A percentile compares a stretch with the other conserved stretches of the same genome.
These are phyloP conservation scores for Podospora comata DNA, from an alignment of 495 filamentous ascomycete genomes.

Conservation along the genomic window DNA sequence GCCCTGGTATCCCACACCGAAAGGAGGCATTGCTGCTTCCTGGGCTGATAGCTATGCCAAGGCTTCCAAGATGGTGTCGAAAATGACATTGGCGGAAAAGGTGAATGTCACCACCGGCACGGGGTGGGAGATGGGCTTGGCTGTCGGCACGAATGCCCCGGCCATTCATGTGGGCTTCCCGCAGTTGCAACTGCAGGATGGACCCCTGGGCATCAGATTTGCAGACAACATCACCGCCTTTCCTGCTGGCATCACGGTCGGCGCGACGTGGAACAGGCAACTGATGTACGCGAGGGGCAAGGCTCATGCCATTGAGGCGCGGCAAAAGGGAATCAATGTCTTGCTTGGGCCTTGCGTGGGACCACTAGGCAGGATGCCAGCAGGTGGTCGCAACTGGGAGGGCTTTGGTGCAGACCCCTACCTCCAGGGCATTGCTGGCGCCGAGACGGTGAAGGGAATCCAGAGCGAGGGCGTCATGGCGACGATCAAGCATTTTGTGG, in stretches of 20 bases:
- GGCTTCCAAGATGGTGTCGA: constrained; percentile 69
- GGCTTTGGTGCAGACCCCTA: constrained; percentile 72
- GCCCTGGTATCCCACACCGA: constrained; percentile 82
- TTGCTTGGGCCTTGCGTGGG: constrained; percentile 67
- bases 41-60: constrained; percentile 84
- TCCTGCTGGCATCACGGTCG: constrained; percentile 63
- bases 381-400: constrained; percentile 76
- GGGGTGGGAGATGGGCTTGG: constrained; percentile 86
- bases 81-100: constrained; percentile 87
- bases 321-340: constrained; percentile 69
- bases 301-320: constrained; percentile 64
- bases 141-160: constrained; percentile 84
- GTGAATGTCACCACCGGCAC: constrained; percentile 93
- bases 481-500: constrained; percentile 69
- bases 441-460: constrained; percentile 66
- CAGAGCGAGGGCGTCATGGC: constrained; percentile 71
- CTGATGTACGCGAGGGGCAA: constrained; percentile 67
- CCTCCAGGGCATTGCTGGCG: constrained; percentile 64
- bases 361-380: constrained; percentile 65
- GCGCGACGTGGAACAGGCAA: constrained; percentile 59
- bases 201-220: constrained; percentile 62
- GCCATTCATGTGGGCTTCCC: constrained; percentile 73
- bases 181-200: constrained; percentile 84
- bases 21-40: constrained; percentile 65
- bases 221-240: constrained; percentile 66